Base-by-base conservation (phyloP, 257 asterid species). In the Solanum habrochaites region DNA sequence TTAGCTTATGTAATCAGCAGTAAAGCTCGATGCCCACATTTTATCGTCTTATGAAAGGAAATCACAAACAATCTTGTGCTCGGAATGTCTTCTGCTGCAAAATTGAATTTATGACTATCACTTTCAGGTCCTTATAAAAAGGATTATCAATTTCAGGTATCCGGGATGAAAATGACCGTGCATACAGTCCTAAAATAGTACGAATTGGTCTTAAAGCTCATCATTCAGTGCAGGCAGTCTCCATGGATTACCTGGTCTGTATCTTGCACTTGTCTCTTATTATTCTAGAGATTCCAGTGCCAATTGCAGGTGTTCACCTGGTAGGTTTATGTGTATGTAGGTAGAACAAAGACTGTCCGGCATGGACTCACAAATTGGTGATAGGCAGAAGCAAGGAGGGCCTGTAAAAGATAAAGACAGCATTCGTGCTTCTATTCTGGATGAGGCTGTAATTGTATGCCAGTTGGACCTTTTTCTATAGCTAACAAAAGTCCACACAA, bases 121-220 rank as follows among this genome's bases (percentile, higher is more conserved):
- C 58, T 73, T 37, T 85, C 96, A 96, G 99, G 99, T 83, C 85
- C 70, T 49, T 81, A 21, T 49, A 49, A 81, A 52, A 81, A 18
- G 4, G 42, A 81, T 72, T 87, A 86, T 49, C 81, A 43, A 56
- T 89, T 85, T 86, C 96, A 97, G 99, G 99, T 85, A 94, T 97
- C 86, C 98, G 93, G 74, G 98, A 97, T 92, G 99, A 96, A 93
- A 93, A 91, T 90, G 96, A 93, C 90, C 96, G 64, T 86, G 88
- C 94, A 85, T 97, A 97, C 92, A 93, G 82, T 91, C 99, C 99
- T 86, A 97, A 97, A 92, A 93, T 96, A 90, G 99, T 97, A 86
- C 98, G 99, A 80, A 93, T 95, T 78, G 99, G 99, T 89, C 95
- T 97, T 74, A 97, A 92, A 88, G 87, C 99, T 13, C 99, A 97